Evolutionary conservation across 768 basidiomycete species (phyloP).

Genomic region (Lactarius sp.): DNA sequence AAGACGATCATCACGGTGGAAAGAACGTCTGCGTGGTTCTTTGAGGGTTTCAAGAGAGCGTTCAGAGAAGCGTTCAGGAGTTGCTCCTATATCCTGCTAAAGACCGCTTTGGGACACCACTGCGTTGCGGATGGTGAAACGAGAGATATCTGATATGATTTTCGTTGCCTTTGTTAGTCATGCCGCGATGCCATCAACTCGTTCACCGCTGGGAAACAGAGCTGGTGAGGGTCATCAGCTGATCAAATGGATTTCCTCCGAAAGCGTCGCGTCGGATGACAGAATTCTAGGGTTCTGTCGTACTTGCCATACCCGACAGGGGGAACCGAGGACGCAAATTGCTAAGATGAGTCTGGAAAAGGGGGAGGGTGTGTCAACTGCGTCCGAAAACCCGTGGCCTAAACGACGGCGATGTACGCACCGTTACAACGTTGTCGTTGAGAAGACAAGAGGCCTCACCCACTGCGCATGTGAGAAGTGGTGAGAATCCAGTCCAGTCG

Average conservation of each 20-base stretch:
- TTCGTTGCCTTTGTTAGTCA: neutral
- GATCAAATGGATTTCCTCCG: neutral
- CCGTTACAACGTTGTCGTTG: slow-evolving; percentile 2
- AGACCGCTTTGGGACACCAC: neutral
- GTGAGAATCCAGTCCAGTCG: neutral
- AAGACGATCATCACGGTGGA: neutral
- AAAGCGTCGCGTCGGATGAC: neutral
- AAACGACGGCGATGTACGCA: neutral
- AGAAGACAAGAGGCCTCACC: neutral
- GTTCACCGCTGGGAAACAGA: neutral
- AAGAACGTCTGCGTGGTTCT: neutral
- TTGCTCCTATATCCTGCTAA: neutral
- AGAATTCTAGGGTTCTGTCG: neutral
- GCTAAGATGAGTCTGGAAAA: neutral
- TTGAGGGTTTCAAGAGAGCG: no score
- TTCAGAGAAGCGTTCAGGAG: neutral
- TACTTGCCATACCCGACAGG: neutral
- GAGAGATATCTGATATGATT: neutral
- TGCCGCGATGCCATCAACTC: neutral
- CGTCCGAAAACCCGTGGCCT: neutral
- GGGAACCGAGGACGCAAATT: neutral
- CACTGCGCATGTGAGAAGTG: neutral
- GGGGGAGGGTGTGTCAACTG: neutral
- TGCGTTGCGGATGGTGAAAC: neutral
- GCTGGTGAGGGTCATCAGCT: neutral